Conservation (phyloP, 2,329 filamentous ascomycete genomes). For the Fusarium sp. region DNA sequence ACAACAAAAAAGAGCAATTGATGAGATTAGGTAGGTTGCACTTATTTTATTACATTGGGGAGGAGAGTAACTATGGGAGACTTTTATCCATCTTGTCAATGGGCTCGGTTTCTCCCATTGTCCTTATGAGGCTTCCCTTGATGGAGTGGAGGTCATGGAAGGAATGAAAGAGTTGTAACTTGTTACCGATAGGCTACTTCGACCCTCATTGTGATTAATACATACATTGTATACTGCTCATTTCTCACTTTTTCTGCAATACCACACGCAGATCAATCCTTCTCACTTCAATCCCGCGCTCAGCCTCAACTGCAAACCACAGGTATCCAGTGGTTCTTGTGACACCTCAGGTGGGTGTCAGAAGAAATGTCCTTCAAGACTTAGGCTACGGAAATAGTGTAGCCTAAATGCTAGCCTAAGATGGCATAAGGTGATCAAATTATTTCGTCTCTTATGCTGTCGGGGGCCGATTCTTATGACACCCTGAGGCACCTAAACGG, state of each 20-base stretch:
- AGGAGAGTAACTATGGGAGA: background rate
- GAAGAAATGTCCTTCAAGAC: too few species aligned
- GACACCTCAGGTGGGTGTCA: too few species aligned
- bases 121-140: constrained; percentile 17
- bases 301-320: constrained; percentile 8
- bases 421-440: too few species aligned
- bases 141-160: background rate
- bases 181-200: background rate
- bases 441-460: too few species aligned
- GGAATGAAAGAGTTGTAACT: background rate
- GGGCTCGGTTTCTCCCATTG: constrained; percentile 27
- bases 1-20: background rate
- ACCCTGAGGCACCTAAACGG: background rate
- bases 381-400: too few species aligned
- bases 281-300: constrained; percentile 6
- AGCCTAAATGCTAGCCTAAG: too few species aligned
- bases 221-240: constrained; percentile 1
- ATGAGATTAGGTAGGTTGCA: background rate
- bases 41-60: background rate
- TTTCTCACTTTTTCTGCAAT: constrained; percentile 30
- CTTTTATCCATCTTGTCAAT: constrained; percentile 12
- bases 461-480: too few species aligned
- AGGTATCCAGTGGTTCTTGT: background rate
- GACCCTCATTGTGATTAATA: background rate
- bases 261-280: constrained; percentile 28